Conservation (phyloP, 179 eudicot genomes). For the Pouteria campechiana region DNA sequence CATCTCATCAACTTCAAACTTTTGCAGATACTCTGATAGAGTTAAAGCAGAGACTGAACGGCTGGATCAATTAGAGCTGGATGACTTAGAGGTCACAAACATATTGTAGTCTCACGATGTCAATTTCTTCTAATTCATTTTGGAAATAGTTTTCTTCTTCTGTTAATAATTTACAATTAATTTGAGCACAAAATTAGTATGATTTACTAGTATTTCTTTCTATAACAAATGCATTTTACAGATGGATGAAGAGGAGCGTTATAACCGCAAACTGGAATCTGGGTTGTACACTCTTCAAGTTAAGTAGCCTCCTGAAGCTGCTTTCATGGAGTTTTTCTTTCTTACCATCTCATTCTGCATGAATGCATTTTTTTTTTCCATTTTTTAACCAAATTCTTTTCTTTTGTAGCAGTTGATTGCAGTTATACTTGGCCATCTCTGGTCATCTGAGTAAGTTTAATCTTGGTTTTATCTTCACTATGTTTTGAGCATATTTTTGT, state of each 20-base stretch:
- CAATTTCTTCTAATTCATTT: too few relatives aligned
- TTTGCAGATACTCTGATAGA: constrained; percentile 73
- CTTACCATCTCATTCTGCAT: background rate
- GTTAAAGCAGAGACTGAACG: constrained; percentile 79
- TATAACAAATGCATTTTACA: constrained; percentile 20
- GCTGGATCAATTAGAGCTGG: constrained; percentile 64
- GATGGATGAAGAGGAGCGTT: constrained; percentile 93
- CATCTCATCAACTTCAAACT: background rate
- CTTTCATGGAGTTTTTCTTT: constrained; percentile 5
- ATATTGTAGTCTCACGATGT: too few relatives aligned
- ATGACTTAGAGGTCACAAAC: constrained; percentile 69
- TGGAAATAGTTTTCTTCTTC: background rate
- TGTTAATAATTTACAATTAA: background rate
- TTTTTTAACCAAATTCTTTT: background rate
- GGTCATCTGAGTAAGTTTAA: constrained; percentile 91
- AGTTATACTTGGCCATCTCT: constrained; percentile 83
- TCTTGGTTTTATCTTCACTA: background rate
- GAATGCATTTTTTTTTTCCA: background rate
- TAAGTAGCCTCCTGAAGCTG: too few relatives aligned
- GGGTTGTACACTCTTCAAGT: constrained; percentile 96
- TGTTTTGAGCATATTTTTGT: too few relatives aligned
- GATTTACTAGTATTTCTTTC: constrained; percentile 1
- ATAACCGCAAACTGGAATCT: constrained; percentile 75
- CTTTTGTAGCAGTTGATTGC: constrained; percentile 61
- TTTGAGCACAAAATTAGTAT: background rate